Base-by-base conservation (phyloP, 768 basidiomycete species). In the Suillus brevipes region DNA sequence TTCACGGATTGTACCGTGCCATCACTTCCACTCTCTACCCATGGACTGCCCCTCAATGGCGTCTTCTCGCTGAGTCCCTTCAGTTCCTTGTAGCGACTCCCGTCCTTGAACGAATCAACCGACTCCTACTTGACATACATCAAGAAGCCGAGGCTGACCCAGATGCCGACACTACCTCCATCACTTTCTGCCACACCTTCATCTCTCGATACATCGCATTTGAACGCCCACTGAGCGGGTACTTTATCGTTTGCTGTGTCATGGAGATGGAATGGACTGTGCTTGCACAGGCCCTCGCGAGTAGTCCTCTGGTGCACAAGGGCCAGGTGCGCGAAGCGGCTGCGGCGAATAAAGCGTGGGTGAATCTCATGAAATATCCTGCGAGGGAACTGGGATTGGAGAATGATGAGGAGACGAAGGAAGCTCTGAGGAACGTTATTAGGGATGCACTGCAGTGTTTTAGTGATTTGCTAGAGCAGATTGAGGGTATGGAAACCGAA, bases 201-300 rank as follows among this genome's bases (percentile, higher is more conserved):
- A 80, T 92, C 16, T 84, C 87, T 36, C 89, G 90, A 61, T 98
- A 92, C 76, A 85, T 91, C 20, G 80, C 85, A 10, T 84, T 84
- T 63, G 91, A 89, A 10, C 84, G 94, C 7, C 94, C 94, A 14
- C 79, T 95, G 18, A 93, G 89, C 62, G 92, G 94, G 12, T 93
- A 94, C 73, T 95, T 95, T 69, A 83, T 92, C 62, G 87, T 94
- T n/a, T 95, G 94, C 75, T 95, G 94, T 72, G 87, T 92, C 55
- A 85, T 92, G 69, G 92, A 95, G 75, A 89, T 88, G 49, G 85
- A 91, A 70, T 94, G 92, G 89, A 94, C 92, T 6, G 82, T 92
- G 23, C 84, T 96, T 28, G 89, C 92, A 4, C 93, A 94, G 75
- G 86, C 84, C 9, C 70, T 87, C 34, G 77, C 85, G 25, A 80